Evolutionary conservation across 2,329 filamentous ascomycete species (phyloP).

Genomic region (Fusarium oxysporum): DNA sequence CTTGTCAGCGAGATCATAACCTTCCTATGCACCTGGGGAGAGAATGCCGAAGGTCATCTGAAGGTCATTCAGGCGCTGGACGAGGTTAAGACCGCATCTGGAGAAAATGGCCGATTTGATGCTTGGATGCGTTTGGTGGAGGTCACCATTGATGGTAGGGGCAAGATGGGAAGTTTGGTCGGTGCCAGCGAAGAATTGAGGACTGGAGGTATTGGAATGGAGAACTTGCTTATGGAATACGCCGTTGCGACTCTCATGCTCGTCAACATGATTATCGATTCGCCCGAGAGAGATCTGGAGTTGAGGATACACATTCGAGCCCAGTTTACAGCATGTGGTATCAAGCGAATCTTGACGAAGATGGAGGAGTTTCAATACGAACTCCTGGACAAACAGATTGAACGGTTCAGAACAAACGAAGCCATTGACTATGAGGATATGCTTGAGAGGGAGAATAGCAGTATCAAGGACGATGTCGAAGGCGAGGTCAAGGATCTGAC

Average conservation of each 20-base stretch:
- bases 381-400: slow-evolving; percentile 97
- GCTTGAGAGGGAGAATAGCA: slow-evolving; percentile 89
- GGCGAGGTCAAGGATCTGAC: slow-evolving; percentile 91
- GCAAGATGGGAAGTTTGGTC: slow-evolving; percentile 98
- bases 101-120: slow-evolving; percentile 95
- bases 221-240: slow-evolving; percentile 99
- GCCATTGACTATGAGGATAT: slow-evolving; percentile 99
- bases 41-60: slow-evolving; percentile 83
- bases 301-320: slow-evolving; percentile 93
- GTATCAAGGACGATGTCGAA: slow-evolving; percentile 88
- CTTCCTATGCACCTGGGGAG: slow-evolving; percentile 94
- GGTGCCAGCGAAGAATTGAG: slow-evolving; percentile 96
- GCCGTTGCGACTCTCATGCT: slow-evolving; percentile 93
- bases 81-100: slow-evolving; percentile 85
- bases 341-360: slow-evolving; percentile 93
- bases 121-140: slow-evolving; percentile 99
- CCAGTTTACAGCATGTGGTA: slow-evolving; percentile 94
- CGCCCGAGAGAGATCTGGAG: slow-evolving; percentile 88
- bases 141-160: slow-evolving; percentile 94
- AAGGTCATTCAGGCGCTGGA: slow-evolving; percentile 96
- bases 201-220: slow-evolving; percentile 96
- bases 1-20: slow-evolving; percentile 96
- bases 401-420: slow-evolving; percentile 91
- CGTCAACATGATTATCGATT: slow-evolving; percentile 96
- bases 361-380: slow-evolving; percentile 99